Conservation (phyloP, 208 protist genomes). For the Crithidia thermophila region DNA sequence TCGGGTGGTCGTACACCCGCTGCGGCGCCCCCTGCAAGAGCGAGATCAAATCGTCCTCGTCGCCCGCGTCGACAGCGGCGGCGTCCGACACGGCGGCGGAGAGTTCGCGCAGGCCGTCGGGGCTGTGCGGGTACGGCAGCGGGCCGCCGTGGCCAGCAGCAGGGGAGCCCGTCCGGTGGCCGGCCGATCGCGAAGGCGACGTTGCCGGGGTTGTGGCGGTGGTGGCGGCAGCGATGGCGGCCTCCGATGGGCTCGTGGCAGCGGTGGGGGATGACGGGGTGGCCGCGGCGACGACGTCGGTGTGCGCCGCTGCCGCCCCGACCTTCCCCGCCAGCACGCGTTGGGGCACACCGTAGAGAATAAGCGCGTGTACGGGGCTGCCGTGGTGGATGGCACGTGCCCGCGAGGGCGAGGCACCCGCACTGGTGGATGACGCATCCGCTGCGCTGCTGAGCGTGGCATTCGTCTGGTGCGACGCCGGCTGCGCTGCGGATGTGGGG, state of each 20-base stretch:
- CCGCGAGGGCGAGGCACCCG: background rate
- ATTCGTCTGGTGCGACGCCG: background rate
- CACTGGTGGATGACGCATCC: background rate
- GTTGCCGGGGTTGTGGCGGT: background rate
- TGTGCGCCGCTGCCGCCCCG: background rate
- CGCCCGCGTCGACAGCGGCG: background rate
- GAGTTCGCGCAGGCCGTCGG: slow-evolving; percentile 39
- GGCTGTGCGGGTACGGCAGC: slow-evolving; percentile 49
- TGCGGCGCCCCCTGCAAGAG: slow-evolving; percentile 27
- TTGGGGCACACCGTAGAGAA: slow-evolving; percentile 28
- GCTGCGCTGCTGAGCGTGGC: background rate
- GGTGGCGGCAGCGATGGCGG: background rate
- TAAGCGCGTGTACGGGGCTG: slow-evolving; percentile 6
- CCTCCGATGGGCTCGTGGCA: background rate
- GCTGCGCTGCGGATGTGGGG: background rate
- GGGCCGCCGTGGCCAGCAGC: slow-evolving; percentile 4
- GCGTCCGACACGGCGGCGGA: slow-evolving; percentile 7
- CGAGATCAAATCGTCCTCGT: slow-evolving; percentile 29
- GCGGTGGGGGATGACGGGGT: background rate
- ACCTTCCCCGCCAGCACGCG: background rate
- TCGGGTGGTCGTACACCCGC: slow-evolving; percentile 50
- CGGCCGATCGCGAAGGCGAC: background rate
- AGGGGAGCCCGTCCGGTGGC: background rate
- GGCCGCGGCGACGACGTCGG: background rate
- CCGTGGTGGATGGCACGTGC: background rate